Evolutionary conservation across 352 stramenopile species (phyloP).

Genomic region (Globisporangium irregulare): DNA sequence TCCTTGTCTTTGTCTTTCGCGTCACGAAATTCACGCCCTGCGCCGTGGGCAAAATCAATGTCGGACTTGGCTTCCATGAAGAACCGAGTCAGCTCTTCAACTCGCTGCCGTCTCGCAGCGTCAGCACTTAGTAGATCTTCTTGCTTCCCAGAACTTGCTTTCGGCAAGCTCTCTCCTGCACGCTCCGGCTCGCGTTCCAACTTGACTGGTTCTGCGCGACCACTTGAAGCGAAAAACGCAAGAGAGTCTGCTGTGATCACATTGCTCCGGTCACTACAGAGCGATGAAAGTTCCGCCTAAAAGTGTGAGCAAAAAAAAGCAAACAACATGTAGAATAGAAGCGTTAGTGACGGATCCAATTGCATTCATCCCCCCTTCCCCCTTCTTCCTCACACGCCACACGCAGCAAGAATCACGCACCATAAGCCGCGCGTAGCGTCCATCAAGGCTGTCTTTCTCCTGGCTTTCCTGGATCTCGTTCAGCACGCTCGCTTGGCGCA

Average conservation of each 20-base stretch:
- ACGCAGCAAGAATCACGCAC: constrained; percentile 21
- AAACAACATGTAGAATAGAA: background rate
- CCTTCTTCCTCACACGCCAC: background rate
- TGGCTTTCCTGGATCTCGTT: constrained; percentile 77
- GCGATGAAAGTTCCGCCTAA: constrained; percentile 56
- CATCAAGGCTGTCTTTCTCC: constrained; percentile 69
- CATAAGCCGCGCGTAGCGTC: constrained; percentile 75
- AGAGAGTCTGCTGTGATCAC: constrained; percentile 77
- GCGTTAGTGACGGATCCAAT: background rate
- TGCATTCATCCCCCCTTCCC: background rate
- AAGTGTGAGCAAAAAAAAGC: background rate
- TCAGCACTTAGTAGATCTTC: constrained; percentile 76
- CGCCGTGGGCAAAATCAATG: constrained; percentile 84
- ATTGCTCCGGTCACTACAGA: constrained; percentile 73
- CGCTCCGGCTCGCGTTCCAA: constrained; percentile 63
- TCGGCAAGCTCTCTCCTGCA: constrained; percentile 23
- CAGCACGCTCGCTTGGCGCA: constrained; percentile 74
- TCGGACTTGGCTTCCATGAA: constrained; percentile 90
- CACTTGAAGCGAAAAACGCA: constrained; percentile 54
- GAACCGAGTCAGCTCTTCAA: constrained; percentile 86
- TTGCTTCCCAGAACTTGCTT: constrained; percentile 23
- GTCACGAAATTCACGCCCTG: constrained; percentile 65
- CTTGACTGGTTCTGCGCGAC: constrained; percentile 68
- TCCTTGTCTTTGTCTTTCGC: constrained; percentile 72
- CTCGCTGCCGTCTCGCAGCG: constrained; percentile 67